These are phyloP conservation scores for Candida parachauliodes DNA, from an alignment of 805 yeast species.

Conservation along the genomic window DNA sequence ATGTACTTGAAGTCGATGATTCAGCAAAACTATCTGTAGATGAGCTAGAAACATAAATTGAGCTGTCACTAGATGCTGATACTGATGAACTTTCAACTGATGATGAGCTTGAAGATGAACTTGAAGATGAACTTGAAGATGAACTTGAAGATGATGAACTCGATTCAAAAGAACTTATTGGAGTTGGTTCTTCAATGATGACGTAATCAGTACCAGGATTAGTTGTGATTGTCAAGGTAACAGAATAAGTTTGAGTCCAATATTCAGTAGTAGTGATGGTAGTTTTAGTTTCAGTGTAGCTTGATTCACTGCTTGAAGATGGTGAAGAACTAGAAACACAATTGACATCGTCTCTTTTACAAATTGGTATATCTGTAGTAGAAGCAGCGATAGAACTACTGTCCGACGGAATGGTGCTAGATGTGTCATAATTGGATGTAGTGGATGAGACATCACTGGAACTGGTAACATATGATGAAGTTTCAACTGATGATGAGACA, in stretches of 20 bases:
- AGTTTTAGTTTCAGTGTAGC: not conserved
- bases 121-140: not conserved
- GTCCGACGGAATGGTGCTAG: not conserved
- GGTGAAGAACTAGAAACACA: not conserved
- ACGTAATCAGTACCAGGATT: conserved; percentile 2
- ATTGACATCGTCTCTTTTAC: conserved; percentile 2
- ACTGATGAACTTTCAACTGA: not conserved
- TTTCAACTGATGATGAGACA: too few relatives aligned
- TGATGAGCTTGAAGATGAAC: not conserved
- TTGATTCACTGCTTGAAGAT: not conserved
- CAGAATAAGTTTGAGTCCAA: not conserved
- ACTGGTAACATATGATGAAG: too few relatives aligned
- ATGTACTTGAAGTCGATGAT: not conserved
- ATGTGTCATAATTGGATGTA: not conserved
- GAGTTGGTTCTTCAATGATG: conserved; percentile 2
- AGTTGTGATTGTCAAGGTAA: not conserved
- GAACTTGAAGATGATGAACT: not conserved
- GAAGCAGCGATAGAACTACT: not conserved
- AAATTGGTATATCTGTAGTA: not conserved
- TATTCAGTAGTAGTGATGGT: not conserved
- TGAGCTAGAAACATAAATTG: not conserved
- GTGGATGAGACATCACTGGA: too few relatives aligned
- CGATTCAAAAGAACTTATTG: not conserved
- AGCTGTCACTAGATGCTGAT: not conserved
- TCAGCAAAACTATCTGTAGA: conserved; percentile 1